phyloP scores from a whole-genome alignment of 768 basidiomycete genomes.

The Phylloporus arenicola region DNA sequence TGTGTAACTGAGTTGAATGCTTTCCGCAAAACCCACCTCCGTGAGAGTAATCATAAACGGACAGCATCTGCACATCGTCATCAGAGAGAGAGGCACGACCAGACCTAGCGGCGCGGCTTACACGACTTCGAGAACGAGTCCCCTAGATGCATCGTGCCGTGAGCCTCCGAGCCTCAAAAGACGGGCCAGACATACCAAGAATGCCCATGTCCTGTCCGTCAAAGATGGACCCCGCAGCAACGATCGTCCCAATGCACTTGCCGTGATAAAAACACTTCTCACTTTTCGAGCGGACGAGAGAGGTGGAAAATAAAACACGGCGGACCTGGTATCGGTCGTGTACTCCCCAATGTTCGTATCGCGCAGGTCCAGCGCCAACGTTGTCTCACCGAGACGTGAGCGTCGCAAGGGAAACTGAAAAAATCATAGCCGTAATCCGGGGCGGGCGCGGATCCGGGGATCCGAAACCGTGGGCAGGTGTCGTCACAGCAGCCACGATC shows the following conservation, averaged over 20 bases:
- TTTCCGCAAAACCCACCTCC: slow-evolving; percentile 53
- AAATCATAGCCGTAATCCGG: slow-evolving; percentile 43
- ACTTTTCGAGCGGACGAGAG: neutral
- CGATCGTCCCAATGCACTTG: slow-evolving; percentile 52
- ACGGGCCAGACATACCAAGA: slow-evolving; percentile 13
- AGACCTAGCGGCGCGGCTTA: slow-evolving; percentile 26
- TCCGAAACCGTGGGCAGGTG: slow-evolving; percentile 29
- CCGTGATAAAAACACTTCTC: no score
- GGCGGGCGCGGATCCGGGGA: slow-evolving; percentile 43
- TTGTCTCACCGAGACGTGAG: slow-evolving; percentile 27
- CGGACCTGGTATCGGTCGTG: slow-evolving; percentile 25
- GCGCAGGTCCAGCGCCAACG: slow-evolving; percentile 37
- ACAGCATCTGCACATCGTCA: slow-evolving; percentile 44
- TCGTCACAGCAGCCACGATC: slow-evolving; percentile 35
- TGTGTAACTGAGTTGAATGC: slow-evolving; percentile 24
- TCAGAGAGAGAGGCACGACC: neutral
- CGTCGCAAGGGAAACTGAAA: slow-evolving; percentile 51
- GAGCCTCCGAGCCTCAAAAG: neutral
- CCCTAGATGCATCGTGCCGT: slow-evolving; percentile 25
- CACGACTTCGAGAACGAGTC: slow-evolving; percentile 67
- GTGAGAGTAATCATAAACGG: slow-evolving; percentile 54
- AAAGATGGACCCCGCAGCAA: slow-evolving; percentile 30
- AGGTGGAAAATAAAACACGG: neutral
- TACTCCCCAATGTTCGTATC: slow-evolving; percentile 56
- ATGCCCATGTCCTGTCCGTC: slow-evolving; percentile 2